Base-by-base conservation (phyloP, 352 stramenopile species). In the Globisporangium takayamanum region DNA sequence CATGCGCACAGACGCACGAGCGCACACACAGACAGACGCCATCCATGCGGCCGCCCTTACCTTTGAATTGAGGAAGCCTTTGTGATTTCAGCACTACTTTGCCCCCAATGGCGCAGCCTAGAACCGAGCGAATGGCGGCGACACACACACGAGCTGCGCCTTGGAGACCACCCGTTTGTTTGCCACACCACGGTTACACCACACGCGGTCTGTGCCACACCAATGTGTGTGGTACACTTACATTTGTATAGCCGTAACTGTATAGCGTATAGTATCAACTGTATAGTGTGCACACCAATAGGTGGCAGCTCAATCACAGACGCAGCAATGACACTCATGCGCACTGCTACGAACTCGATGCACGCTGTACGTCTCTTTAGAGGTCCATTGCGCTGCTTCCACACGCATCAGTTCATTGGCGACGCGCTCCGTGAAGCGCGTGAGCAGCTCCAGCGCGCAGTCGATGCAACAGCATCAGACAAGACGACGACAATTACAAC, bases 31-130 rank as follows among this genome's bases (percentile, higher is more conserved):
- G n/a, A 18, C 30, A 53, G 22, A 28, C 37, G 37, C 22, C 46
- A 50, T 56, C n/a, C 12, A 51, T 48, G 30, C 50, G n/a, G 53
- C 50, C 59, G 69, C 53, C 56, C 71, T 77, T 84, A 86, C 78
- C 76, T 88, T 84, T 76, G 67, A 78, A 76, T 85, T 85, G 80
- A 88, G 80, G 80, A 88, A 88, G 77, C 80, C 73, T 90, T 87
- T 86, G 80, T 88, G 80, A 87, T 90, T 90, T 87, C 73, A 88
- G 80, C 80, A 88, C 80, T 90, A 86, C 62, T 72, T 74, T 57
- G 59, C 64, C 51, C 42, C 52, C 26, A 49, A 46, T 44, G 39
- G 10, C 45, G 20, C 25, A 8, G 30, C 50, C 46, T 44, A 55
- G 59, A 51, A 47, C 39, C 28, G 57, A 56, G 47, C 48, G 59